Evolutionary conservation across 2,329 filamentous ascomycete species (phyloP), one percentile per base, ranked within the genome.

Genomic region (Pseudopithomyces chartarum): DNA sequence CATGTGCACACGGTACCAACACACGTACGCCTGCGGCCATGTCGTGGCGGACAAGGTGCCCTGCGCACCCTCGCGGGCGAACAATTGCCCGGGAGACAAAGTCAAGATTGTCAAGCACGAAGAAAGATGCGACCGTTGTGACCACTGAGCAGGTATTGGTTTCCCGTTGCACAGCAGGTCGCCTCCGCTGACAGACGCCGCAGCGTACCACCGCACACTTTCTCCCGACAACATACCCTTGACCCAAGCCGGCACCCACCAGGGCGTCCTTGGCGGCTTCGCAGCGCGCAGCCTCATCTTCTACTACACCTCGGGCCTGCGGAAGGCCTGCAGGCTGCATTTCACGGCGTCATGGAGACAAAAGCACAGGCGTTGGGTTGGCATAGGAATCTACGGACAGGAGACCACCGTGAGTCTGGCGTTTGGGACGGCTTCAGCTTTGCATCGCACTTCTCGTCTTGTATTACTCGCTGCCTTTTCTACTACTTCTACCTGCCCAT

Each of bases 1-100:
- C 65, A 81, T 81, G 79, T 82, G 80, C 69, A 79, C 75, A 56
- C 73, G 78, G 66, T 74, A 81, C 61, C 73, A 79, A 62, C 79
- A 81, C 72, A 67, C 70, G 52, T 82, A 81, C 68, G 71, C 73
- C 63, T 82, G 80, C 68, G 78, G 77, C 63, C 79, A 81, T 66
- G 71, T 73, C 56, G 70, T 73, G 38, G 65, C 70, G 46, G 78
- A 80, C 56, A 77, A 75, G 59, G 78, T 79, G 22, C 72, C 74
- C 20, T 82, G 80, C 69, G 79, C 79, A n/a, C 74, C 73, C 12
- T 81, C 79, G 49, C 77, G 76, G 69, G 73, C 70, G 57, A 66
- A 70, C n/a, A 67, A 68, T 40, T 80, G 78, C 71, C 67, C 67
- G 52, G 75, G 73, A 52, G 64, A 73, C 62, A 80, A 77, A 57